These are phyloP conservation scores for Blastobotrys illinoisensis DNA, from an alignment of 1,139 yeast species.

Conservation along the genomic window DNA sequence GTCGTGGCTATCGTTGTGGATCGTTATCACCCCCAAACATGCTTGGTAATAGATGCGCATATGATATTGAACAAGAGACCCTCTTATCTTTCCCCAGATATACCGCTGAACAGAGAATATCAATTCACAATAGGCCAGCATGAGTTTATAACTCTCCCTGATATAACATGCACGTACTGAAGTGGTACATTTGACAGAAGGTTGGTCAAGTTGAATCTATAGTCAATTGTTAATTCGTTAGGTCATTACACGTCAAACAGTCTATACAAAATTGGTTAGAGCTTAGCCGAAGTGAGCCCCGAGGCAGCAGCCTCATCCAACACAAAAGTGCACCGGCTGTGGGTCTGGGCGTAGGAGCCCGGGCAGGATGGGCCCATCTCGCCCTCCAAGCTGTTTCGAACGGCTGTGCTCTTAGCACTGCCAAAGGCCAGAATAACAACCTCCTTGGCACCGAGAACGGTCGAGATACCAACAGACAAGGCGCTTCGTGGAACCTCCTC, in stretches of 20 bases:
- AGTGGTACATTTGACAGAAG: too few species aligned
- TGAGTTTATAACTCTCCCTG: too few species aligned
- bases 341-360: slow-evolving; percentile 26
- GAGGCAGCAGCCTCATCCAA: slow-evolving; percentile 22
- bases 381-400: slow-evolving; percentile 22
- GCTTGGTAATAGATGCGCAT: too few species aligned
- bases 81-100: too few species aligned
- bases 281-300: slow-evolving; percentile 1
- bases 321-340: slow-evolving; percentile 21
- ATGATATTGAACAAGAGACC: too few species aligned
- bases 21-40: too few species aligned
- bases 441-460: slow-evolving; percentile 56
- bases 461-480: slow-evolving; percentile 55
- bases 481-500: slow-evolving; percentile 51
- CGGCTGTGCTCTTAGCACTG: slow-evolving; percentile 26
- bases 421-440: slow-evolving; percentile 36
- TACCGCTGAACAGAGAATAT: too few species aligned
- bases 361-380: slow-evolving; percentile 26
- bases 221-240: background rate
- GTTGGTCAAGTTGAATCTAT: too few species aligned
- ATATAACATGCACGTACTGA: too few species aligned
- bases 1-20: too few species aligned
- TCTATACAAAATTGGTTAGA: background rate
- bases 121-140: too few species aligned
- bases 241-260: background rate